Evolutionary conservation across 352 stramenopile species (phyloP).

Genomic region (Globisporangium canariense): DNA sequence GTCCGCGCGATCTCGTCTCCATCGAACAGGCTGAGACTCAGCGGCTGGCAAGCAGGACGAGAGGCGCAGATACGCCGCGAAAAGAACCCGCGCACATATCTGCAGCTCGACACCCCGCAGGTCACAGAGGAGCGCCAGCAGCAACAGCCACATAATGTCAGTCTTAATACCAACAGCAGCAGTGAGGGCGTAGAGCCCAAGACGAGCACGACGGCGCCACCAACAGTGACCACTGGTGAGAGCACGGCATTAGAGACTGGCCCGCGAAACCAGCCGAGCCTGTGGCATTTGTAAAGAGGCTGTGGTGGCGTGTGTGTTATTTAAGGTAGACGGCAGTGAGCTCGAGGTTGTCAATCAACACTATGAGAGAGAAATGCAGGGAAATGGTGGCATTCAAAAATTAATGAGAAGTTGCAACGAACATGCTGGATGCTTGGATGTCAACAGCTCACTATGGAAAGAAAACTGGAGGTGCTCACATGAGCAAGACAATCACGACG

Average conservation of each 20-base stretch:
- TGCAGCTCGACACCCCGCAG: slow-evolving; percentile 32
- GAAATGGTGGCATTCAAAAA: too few relatives aligned
- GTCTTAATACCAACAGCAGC: background rate
- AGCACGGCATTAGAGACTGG: background rate
- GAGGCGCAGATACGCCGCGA: slow-evolving; percentile 53
- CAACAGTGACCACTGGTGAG: background rate
- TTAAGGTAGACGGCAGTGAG: background rate
- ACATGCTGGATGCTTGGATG: background rate
- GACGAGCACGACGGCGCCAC: background rate
- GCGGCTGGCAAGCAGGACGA: slow-evolving; percentile 55
- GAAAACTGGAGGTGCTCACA: background rate
- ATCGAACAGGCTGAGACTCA: slow-evolving; percentile 61
- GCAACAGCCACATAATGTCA: background rate
- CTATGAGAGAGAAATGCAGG: too few relatives aligned
- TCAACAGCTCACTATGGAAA: background rate
- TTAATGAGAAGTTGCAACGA: background rate
- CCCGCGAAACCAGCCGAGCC: background rate
- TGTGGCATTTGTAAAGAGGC: background rate
- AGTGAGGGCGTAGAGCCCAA: background rate
- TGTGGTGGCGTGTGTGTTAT: background rate
- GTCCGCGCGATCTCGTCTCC: slow-evolving; percentile 62
- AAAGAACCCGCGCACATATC: slow-evolving; percentile 41
- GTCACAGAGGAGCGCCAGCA: slow-evolving; percentile 13
- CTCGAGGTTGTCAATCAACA: background rate
- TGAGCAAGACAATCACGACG: slow-evolving; percentile 7